These are phyloP conservation scores for Xerocomellus chrysenteron DNA, from an alignment of 768 basidiomycete genomes.

Conservation along the genomic window DNA sequence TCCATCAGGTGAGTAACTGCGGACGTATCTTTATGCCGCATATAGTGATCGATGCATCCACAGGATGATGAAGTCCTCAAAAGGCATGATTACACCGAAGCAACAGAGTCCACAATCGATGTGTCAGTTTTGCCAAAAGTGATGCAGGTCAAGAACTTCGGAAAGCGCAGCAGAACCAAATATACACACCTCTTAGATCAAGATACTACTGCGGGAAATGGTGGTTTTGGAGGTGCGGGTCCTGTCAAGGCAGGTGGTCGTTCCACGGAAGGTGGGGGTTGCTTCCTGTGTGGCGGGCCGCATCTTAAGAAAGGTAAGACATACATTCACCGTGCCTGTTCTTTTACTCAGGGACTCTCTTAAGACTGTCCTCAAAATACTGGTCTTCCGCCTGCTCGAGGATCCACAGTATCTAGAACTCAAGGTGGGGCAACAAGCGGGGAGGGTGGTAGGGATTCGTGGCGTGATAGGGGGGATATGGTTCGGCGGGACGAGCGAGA, in stretches of 20 bases:
- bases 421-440: constrained; percentile 34
- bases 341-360: constrained; percentile 6
- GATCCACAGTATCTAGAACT: constrained; percentile 4
- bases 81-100: constrained; percentile 83
- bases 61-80: constrained; percentile 88
- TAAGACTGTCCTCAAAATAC: constrained; percentile 55
- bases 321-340: background rate
- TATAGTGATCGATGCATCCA: constrained; percentile 20
- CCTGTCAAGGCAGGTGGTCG: constrained; percentile 56
- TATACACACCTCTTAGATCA: constrained; percentile 96
- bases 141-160: constrained; percentile 97
- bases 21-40: background rate
- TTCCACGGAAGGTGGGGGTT: constrained; percentile 61
- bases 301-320: constrained; percentile 84
- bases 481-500: constrained; percentile 15
- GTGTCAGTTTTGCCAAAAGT: constrained; percentile 87
- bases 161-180: constrained; percentile 88
- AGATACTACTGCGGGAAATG: constrained; percentile 71
- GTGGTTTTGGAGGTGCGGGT: constrained; percentile 64
- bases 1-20: constrained; percentile 74
- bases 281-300: constrained; percentile 92
- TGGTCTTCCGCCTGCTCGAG: constrained; percentile 34
- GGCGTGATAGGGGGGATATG: constrained; percentile 33
- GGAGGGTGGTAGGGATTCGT: constrained; percentile 37
- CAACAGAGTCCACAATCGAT: constrained; percentile 86